Evolutionary conservation across 768 basidiomycete species (phyloP), one percentile per base, ranked within the genome.

Genomic region (Serendipita indica): DNA sequence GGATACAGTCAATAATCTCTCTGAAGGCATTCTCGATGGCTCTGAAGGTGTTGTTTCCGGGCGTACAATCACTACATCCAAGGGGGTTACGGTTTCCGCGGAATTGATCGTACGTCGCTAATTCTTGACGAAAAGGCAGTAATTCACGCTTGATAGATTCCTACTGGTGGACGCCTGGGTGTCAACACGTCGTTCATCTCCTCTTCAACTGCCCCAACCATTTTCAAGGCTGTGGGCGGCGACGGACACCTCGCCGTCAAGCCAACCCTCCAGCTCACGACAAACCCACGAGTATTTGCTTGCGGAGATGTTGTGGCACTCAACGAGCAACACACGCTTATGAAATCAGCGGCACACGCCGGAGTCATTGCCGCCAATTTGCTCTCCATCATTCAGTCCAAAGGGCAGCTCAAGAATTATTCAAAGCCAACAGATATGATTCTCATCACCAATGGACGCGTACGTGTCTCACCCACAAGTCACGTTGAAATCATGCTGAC

Each of bases 251-350:
- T 54, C n/a, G 49, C 69, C 63, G 75, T 84, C 58, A 78, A 76
- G 60, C 73, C 79, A 2, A 83, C 81, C 0, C 72, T 86, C 37
- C 82, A 84, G 63, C 67, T 86, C 2, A 64, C 62, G 4, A 69
- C 67, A 0, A 69, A 81, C 65, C 70, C 77, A 0, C 72, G 73
- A 60, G 77, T 86, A 13, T 85, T 82, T 59, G 86, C 84, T 0
- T 73, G 69, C 2, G 84, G 84, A 1, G 84, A 87, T 64, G 73
- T 81, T 60, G 76, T 81, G 61, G 79, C 82, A 35, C 80, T 77
- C 72, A 59, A 69, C 0, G 84, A 84, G 67, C 79, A 84, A 67
- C 84, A 84, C 63, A 81, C 77, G 64, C 69, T 69, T 0, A 72
- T 69, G 14, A 84, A 85, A 66, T 71, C 70, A 0, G 22, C 46